Base-by-base conservation (phyloP, 148 eudicot species). In the Vaccinium darrowii region DNA sequence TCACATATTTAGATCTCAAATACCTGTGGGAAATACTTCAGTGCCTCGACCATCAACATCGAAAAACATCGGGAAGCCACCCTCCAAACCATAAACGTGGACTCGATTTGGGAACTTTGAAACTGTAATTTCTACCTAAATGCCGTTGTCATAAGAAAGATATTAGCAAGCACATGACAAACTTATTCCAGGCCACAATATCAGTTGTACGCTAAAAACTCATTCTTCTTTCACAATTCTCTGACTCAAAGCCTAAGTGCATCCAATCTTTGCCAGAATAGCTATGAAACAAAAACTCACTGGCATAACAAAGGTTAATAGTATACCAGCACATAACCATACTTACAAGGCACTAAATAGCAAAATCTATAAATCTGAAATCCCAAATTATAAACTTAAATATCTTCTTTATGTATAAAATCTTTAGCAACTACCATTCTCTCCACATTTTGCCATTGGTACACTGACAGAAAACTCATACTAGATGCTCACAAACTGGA, bases 21-120 rank as follows among this genome's bases (percentile, higher is more conserved):
- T 89, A 96, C 99, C 99, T 87, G 99, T 94, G 47, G 99, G 99
- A 85, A 88, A 94, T 80, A 96, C 73, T 71, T 93, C 94, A 8
- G 90, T 89, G 77, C 98, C 96, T 84, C 99, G 94, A 36, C 98
- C 98, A 88, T 96, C 98, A 81, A 81, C 80, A 88, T 96, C 99
- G 76, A 92, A 94, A 83, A 96, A 93, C 91, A 96, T 84, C 10
- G 99, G 97, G 84, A 89, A 87, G 82, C 92, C 91, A 85, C 94
- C 98, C 86, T 96, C 99, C 73, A 96, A 84, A 57, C 95, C 90
- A 89, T 96, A 96, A 19, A 96, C 94, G 86, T 90, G 93, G 52
- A 94, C 89, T 81, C 99, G 94, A 88, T 93, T 96, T 82, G 92
- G 97, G 81, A 89, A 92, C 89, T 92, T 96, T 8, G 95, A 88